These are phyloP conservation scores for Inga oerstediana DNA, from an alignment of 306 rosid species.

Conservation along the genomic window DNA sequence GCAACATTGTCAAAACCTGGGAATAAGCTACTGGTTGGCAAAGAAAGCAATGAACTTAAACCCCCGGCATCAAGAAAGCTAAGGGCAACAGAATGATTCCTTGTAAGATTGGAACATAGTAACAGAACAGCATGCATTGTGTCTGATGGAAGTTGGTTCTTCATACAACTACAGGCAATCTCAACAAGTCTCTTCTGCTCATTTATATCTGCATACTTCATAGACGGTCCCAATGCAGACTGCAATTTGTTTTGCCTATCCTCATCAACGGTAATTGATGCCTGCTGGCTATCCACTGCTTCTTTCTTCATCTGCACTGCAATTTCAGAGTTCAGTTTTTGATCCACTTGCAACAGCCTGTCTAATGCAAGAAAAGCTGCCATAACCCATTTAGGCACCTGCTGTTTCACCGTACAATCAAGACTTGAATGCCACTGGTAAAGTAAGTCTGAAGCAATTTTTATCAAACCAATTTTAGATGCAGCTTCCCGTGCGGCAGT, in stretches of 20 bases:
- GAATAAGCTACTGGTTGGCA: conserved; percentile 95
- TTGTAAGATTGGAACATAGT: conserved; percentile 92
- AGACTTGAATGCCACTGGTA: conserved; percentile 78
- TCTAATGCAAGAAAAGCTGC: conserved; percentile 94
- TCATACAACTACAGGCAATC: conserved; percentile 89
- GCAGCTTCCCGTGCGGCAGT: conserved; percentile 83
- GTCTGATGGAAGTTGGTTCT: conserved; percentile 84
- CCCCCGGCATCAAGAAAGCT: conserved; percentile 93
- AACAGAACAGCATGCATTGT: conserved; percentile 96
- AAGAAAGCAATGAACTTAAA: conserved; percentile 74
- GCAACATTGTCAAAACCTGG: conserved; percentile 98
- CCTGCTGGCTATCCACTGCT: conserved; percentile 49
- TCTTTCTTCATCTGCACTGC: conserved; percentile 87
- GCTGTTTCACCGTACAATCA: conserved; percentile 49
- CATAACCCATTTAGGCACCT: conserved; percentile 93
- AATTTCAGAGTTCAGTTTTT: conserved; percentile 79
- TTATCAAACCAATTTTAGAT: conserved; percentile 72
- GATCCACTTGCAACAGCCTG: conserved; percentile 90
- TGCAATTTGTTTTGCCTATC: conserved; percentile 81
- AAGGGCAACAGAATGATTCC: conserved; percentile 83
- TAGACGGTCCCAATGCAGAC: conserved; percentile 72
- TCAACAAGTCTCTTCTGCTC: conserved; percentile 93
- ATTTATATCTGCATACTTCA: conserved; percentile 64
- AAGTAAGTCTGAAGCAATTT: conserved; percentile 79
- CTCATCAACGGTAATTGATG: conserved; percentile 79